phyloP scores from a whole-genome alignment of 176 grass and related monocot genomes.

The Triticum dicoccoides region DNA sequence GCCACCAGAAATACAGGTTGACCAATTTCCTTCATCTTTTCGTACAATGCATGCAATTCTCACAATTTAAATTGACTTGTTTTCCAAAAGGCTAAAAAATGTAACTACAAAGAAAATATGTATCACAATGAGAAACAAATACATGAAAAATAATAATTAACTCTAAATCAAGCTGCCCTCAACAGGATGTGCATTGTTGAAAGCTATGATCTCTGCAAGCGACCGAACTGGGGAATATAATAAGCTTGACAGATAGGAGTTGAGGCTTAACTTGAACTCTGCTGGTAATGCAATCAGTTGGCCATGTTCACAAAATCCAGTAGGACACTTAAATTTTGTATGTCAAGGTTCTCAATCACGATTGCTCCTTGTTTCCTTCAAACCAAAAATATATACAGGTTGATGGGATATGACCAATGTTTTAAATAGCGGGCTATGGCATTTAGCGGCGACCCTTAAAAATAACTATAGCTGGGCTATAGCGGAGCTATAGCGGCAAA shows the following conservation, averaged over 20 bases:
- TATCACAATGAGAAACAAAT: neutral
- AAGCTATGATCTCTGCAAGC: constrained; percentile 57
- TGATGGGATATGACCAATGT: too few relatives aligned
- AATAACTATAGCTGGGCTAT: too few relatives aligned
- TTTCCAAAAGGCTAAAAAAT: neutral
- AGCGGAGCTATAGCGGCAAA: too few relatives aligned
- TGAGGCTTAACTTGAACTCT: constrained; percentile 63
- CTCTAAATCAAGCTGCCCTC: constrained; percentile 23
- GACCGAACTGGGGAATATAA: constrained; percentile 44
- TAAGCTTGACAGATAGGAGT: constrained; percentile 48
- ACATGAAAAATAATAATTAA: neutral
- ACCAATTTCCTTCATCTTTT: constrained; percentile 48
- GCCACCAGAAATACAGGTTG: constrained; percentile 42
- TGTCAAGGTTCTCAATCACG: too few relatives aligned
- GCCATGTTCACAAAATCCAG: too few relatives aligned
- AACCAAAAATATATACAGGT: too few relatives aligned
- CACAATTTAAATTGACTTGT: neutral
- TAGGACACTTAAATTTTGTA: too few relatives aligned
- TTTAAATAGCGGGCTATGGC: too few relatives aligned
- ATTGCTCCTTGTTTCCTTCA: too few relatives aligned
- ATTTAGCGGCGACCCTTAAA: too few relatives aligned
- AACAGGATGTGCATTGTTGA: constrained; percentile 45
- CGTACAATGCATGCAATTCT: neutral
- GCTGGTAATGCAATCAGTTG: constrained; percentile 12
- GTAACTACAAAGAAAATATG: neutral